Base-by-base conservation (phyloP, 2,329 filamentous ascomycete genomes). In the Diaporthe ilicicola region DNA sequence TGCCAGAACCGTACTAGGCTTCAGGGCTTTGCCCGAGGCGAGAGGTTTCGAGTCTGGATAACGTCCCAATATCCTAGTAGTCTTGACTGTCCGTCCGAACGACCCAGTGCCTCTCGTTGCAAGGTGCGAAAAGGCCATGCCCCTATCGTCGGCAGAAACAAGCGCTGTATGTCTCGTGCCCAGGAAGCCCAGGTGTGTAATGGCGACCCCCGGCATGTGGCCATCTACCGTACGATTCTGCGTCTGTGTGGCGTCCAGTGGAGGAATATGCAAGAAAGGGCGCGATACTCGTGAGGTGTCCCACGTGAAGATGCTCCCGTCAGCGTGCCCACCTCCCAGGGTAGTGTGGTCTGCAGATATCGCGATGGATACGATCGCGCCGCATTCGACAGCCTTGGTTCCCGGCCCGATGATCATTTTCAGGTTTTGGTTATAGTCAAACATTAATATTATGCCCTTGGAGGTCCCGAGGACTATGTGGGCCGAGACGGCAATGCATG, bases 61-160 rank as follows among this genome's bases (percentile, higher is more conserved):
- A 65, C 96, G 90, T 8, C 97, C 96, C 7, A 99, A 84, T 72
- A 99, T 95, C 72, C 97, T 89, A 2, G 93, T 95, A 0, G 94
- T 97, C 82, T 94, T 97, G 56, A 99, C 93, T 0, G 90, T 92
- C 70, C 96, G 89, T 7, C 92, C 94, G 27, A 99, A 87, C 29
- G 94, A 89, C 4, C 96, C 96, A 46, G 97, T 92, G 1, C 96
- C 97, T 76, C 97, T 88, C 12, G 94, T 97, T 12, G 96, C 97
- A 12, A 99, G 88, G 81, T 99, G 97, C 3, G 96, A 98, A 80
- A 99, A 99, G 0, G 96, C 95, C 97, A 99, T 99, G 24, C 97
- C 96, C 61, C 90, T 90, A 77, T 97, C 93, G 81, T 99, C 95
- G 2, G 96, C 96, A 4, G 96, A 99, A 13, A 98, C 95, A 6